phyloP scores from a whole-genome alignment of 1,284 basidiomycete genomes.

The Puccinia triticina region DNA sequence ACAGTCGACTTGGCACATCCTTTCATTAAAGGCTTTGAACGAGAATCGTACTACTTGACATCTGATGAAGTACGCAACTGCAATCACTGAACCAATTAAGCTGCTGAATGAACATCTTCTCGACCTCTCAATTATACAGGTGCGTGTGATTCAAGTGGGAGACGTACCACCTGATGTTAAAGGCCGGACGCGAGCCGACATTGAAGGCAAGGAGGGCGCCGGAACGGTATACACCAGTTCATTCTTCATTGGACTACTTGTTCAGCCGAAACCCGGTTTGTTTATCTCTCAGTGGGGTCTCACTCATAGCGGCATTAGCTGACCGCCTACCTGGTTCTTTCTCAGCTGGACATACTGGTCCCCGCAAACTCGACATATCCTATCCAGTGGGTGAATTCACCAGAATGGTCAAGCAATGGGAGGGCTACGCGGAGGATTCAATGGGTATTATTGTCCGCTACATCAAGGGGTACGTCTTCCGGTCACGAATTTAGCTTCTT shows the following conservation, averaged over 20 bases:
- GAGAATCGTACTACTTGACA: conserved; percentile 77
- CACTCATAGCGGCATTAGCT: background rate
- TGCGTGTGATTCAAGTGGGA: conserved; percentile 84
- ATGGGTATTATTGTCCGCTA: conserved; percentile 96
- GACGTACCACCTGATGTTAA: conserved; percentile 74
- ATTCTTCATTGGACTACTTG: conserved; percentile 92
- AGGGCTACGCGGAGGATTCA: conserved; percentile 84
- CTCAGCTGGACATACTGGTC: conserved; percentile 57
- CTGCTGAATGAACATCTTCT: background rate
- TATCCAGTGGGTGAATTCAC: conserved; percentile 96
- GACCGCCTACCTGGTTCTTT: background rate
- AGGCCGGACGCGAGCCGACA: conserved; percentile 77
- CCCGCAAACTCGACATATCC: conserved; percentile 81
- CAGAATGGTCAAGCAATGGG: conserved; percentile 94
- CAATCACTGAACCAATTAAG: conserved; percentile 52
- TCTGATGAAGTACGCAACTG: conserved; percentile 67
- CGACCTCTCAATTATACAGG: conserved; percentile 64
- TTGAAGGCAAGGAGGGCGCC: conserved; percentile 74
- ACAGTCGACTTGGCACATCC: conserved; percentile 90
- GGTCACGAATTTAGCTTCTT: background rate
- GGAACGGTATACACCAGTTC: conserved; percentile 86
- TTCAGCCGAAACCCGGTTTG: conserved; percentile 87
- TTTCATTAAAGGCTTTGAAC: conserved; percentile 90
- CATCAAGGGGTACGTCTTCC: conserved; percentile 77
- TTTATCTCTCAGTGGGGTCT: conserved; percentile 64